These are phyloP conservation scores for Capsicum chinense DNA, from an alignment of 257 asterid genomes.

Conservation along the genomic window DNA sequence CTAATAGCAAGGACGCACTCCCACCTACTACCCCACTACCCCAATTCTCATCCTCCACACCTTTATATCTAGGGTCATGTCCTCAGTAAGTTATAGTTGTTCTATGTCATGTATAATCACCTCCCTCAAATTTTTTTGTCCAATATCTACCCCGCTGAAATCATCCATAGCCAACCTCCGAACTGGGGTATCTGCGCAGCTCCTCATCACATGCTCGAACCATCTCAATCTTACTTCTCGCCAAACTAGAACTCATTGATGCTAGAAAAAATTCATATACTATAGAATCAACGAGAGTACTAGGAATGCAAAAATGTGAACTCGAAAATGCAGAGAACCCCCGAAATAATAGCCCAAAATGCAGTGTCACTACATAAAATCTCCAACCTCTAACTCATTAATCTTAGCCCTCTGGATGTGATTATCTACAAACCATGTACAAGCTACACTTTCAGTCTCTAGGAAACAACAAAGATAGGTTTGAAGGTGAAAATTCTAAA, in stretches of 20 bases:
- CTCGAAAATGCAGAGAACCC: background rate
- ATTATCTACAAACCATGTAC: background rate
- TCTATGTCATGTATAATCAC: too few relatives aligned
- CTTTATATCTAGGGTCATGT: too few relatives aligned
- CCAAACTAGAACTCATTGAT: background rate
- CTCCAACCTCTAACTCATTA: constrained; percentile 18
- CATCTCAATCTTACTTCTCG: too few relatives aligned
- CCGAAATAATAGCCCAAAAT: background rate
- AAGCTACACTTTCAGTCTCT: background rate
- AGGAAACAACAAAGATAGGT: background rate
- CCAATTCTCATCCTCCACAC: too few relatives aligned
- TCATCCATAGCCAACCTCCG: too few relatives aligned
- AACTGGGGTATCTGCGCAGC: too few relatives aligned
- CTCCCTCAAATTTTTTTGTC: too few relatives aligned
- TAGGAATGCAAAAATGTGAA: background rate
- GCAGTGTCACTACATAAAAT: background rate
- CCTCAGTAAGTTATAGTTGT: too few relatives aligned
- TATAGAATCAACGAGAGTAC: constrained; percentile 16
- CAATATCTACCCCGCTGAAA: too few relatives aligned
- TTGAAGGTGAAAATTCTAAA: background rate
- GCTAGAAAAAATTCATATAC: background rate
- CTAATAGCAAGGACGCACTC: too few relatives aligned
- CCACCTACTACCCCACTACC: too few relatives aligned
- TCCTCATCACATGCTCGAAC: too few relatives aligned
- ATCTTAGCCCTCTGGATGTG: background rate